Percentiles rank a stretch among this genome's conserved stretches.
Conservation (phyloP, 31 red algal genomes). For the Asparagopsis taxiformis region DNA sequence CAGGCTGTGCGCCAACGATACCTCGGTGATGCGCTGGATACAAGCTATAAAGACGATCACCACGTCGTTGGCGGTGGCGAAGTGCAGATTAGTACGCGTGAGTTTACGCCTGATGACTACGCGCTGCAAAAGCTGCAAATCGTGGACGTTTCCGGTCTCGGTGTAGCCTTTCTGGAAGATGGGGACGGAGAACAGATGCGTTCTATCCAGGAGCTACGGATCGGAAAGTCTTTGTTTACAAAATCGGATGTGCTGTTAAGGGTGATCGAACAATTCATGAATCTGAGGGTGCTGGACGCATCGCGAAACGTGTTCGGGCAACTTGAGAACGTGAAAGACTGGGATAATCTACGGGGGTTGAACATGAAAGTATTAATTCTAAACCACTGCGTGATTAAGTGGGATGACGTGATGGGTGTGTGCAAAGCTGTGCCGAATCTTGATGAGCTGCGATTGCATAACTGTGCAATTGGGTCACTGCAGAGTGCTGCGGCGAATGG, state of each 20-base stretch:
- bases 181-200: neutral
- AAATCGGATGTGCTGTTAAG: conserved; percentile 5
- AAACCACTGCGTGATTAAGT: conserved; percentile 34
- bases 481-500: neutral
- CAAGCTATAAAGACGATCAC: neutral
- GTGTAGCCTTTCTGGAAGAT: conserved; percentile 10
- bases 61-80: conserved; percentile 32
- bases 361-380: conserved; percentile 26
- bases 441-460: conserved; percentile 33
- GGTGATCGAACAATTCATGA: neutral
- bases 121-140: conserved; percentile 10
- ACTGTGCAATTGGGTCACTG: conserved; percentile 20
- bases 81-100: conserved; percentile 12
- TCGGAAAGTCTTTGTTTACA: conserved; percentile 31
- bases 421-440: neutral
- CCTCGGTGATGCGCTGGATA: conserved; percentile 11
- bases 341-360: neutral
- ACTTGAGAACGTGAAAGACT: neutral
- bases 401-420: conserved; percentile 14
- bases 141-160: conserved; percentile 30
- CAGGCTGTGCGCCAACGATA: conserved; percentile 31
- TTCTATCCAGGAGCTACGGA: neutral
- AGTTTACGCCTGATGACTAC: neutral
- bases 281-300: conserved; percentile 17
- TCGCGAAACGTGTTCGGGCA: conserved; percentile 38